These are phyloP conservation scores for Aspergillus pseudonomiae DNA, from an alignment of 2,329 filamentous ascomycete species.

Conservation along the genomic window DNA sequence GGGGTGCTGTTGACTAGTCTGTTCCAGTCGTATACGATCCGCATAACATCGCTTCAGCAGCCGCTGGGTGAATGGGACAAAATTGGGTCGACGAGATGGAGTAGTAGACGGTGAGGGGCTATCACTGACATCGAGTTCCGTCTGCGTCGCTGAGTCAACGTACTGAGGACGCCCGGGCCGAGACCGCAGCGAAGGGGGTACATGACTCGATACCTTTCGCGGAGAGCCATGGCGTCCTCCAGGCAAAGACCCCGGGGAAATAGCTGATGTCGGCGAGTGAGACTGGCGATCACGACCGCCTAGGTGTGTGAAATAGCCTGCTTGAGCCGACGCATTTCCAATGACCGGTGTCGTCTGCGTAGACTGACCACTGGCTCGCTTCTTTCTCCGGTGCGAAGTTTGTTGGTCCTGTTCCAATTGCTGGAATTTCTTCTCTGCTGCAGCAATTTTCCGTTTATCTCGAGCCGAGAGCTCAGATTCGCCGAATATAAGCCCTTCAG, in stretches of 20 bases:
- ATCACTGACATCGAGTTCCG: constrained; percentile 43
- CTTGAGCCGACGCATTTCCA: background rate
- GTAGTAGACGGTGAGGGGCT: constrained; percentile 27
- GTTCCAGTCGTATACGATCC: constrained; percentile 42
- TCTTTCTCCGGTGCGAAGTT: constrained; percentile 54
- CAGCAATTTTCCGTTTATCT: constrained; percentile 65
- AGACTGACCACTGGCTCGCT: constrained; percentile 59
- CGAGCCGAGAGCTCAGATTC: constrained; percentile 61
- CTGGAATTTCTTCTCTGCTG: constrained; percentile 64
- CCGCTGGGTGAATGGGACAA: constrained; percentile 46
- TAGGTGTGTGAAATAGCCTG: constrained; percentile 3
- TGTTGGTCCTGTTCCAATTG: constrained; percentile 62
- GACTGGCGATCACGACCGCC: constrained; percentile 41
- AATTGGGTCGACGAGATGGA: constrained; percentile 31
- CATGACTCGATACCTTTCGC: constrained; percentile 35
- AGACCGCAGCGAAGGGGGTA: constrained; percentile 30
- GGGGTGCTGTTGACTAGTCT: constrained; percentile 26
- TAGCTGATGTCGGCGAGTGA: constrained; percentile 39
- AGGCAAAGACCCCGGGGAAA: constrained; percentile 31
- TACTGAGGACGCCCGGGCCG: constrained; percentile 37
- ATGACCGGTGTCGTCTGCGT: constrained; percentile 48
- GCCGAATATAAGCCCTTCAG: constrained; percentile 37
- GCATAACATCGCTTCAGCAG: constrained; percentile 46
- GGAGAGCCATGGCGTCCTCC: constrained; percentile 31
- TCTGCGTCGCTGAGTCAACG: constrained; percentile 47